These are phyloP conservation scores for Gentiana straminea DNA, from an alignment of 257 asterid species.

Conservation along the genomic window DNA sequence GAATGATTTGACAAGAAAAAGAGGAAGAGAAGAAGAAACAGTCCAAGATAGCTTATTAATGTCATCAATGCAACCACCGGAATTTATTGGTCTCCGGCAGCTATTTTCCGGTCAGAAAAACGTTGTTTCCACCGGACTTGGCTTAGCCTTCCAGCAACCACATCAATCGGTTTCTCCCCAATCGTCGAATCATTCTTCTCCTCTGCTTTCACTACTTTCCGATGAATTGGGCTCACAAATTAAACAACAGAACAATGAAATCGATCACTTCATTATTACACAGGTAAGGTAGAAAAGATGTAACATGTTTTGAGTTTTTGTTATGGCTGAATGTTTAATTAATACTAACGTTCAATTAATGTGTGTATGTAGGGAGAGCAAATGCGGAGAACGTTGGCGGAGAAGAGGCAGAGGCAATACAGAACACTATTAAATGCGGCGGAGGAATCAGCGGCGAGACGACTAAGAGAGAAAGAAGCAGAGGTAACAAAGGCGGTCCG, in stretches of 20 bases:
- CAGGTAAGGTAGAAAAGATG: constrained; percentile 12
- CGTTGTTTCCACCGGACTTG: constrained; percentile 37
- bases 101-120: constrained; percentile 19
- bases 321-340: background rate
- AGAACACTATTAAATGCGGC: constrained; percentile 23
- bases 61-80: constrained; percentile 15
- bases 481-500: constrained; percentile 28
- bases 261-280: constrained; percentile 22
- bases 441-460: constrained; percentile 23
- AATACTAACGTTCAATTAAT: background rate
- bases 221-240: constrained; percentile 25
- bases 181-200: constrained; percentile 26
- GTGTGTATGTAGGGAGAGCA: constrained; percentile 19
- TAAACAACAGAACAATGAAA: constrained; percentile 29
- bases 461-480: constrained; percentile 29
- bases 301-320: no score
- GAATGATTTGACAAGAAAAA: constrained; percentile 16
- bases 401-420: constrained; percentile 26
- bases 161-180: constrained; percentile 26
- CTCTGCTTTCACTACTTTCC: constrained; percentile 17
- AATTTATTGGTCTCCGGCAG: constrained; percentile 25
- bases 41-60: constrained; percentile 14
- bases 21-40: constrained; percentile 21
- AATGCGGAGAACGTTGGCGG: constrained; percentile 24
- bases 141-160: constrained; percentile 26